Evolutionary conservation across 2,329 filamentous ascomycete species (phyloP), one percentile per base, ranked within the genome.

Genomic region (Talaromyces pinophilus): DNA sequence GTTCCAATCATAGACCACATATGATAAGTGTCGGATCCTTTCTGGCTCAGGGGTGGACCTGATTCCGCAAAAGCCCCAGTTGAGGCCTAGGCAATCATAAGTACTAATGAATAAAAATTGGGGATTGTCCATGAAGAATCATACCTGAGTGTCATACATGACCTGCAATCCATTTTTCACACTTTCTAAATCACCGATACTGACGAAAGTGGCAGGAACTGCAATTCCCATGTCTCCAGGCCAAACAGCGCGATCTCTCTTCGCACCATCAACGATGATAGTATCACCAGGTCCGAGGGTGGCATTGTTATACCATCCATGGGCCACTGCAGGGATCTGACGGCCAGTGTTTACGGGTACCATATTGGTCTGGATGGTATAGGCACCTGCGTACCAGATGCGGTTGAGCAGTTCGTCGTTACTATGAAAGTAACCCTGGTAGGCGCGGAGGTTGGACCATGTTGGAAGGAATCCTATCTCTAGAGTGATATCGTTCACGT

Each of bases 1-100:
- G 83, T 84, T 2, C 85, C 85, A 52, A 88, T 84, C 74, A 88
- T 81, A 1, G 82, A 83, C 76, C 84, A 85, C 71, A 86, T 80
- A 60, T 78, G 76, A 64, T 78, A 78, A 7, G 76, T 77, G 44
- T 78, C 76, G 17, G 73, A 75, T 54, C 71, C 68, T 19, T 72
- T 76, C 63, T 76, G 75, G 44, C 73, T 75, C 22, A 78, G 70
- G 17, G 75, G 76, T 44, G 76, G 76, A 1, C 76, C 74, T 3
- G 76, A 76, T 65, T 78, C 76, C 44, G 73, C 73, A 63, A 78
- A 78, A 5, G 75, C 74, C 17, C 76, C 76, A 5, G 73, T 76
- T 42, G 71, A 57, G 30, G 54, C 61, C 64, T 66, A 42, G 25
- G 3, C 4, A 33, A 22, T 35, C 11, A 33, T 57, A 5, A 57